Evolutionary conservation across 192 early-diverging fungal genomes (phyloP), one percentile per base, ranked within the genome.

Genomic region (Coemansia sp.): DNA sequence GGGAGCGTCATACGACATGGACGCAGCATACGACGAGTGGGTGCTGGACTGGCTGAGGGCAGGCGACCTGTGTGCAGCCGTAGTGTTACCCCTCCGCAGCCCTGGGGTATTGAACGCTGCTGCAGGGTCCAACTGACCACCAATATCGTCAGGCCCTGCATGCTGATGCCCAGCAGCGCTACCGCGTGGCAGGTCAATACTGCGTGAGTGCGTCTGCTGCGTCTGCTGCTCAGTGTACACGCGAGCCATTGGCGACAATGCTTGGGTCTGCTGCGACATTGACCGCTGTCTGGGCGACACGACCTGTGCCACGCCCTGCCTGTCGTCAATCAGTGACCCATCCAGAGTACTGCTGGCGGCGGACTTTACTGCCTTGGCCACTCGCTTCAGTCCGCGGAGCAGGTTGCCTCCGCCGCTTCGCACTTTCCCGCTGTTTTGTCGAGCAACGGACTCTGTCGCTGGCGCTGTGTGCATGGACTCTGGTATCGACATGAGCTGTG

Each of bases 331-430:
- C 17, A 3, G 18, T 35, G 35, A 15, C 11, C 32, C 42, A 7
- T 43, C 60, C 58, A 60, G 60, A n/a, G 54, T 50, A 4, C 33
- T 44, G 17, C 43, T 58, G 10, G 63, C 71, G 5, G 76, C 76
- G 0, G 70, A 63, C 17, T 74, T 73, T 10, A 80, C 76, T 0
- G 76, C 76, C 35, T 80, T 66, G 17, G 71, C 76, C 22, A 74
- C 76, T 12, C 71, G 70, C 17, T 56, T 65, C 60, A 80, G 66
- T 33, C 71, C 67, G 38, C 63, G 63, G 22, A 80, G 37, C 17
- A 80, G 24, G 41, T 74, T 74, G 14, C 56, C 37, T 7, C 71
- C 46, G 15, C 44, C 26, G 22, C 44, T n/a, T n/a, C 29, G 62
- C 52, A 70, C 52, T 22, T 68, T 69, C 14, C 38, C 37, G 34